phyloP scores from a whole-genome alignment of 2,329 filamentous ascomycete species.

The Penicillium psychrosexuale region DNA sequence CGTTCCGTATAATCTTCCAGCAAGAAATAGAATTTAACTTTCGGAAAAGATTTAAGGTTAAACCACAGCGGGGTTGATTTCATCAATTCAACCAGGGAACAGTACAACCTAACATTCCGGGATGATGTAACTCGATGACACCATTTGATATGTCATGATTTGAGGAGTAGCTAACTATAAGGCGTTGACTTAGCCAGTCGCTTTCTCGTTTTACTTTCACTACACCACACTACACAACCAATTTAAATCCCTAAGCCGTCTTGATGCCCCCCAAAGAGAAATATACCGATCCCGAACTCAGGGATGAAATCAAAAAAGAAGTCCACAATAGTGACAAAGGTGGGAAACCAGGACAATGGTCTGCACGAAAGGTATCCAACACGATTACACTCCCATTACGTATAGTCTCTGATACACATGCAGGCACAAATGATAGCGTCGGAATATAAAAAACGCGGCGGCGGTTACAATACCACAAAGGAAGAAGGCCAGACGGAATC shows the following conservation, averaged over 20 bases:
- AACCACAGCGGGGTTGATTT: background rate
- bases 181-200: background rate
- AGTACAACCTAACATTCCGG: background rate
- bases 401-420: background rate
- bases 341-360: slow-evolving; percentile 50
- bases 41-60: background rate
- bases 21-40: background rate
- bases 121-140: background rate
- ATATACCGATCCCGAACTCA: slow-evolving; percentile 47
- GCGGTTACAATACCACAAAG: slow-evolving; percentile 47
- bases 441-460: slow-evolving; percentile 49
- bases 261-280: slow-evolving; percentile 50
- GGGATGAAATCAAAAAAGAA: slow-evolving; percentile 48
- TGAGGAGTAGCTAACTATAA: background rate
- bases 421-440: slow-evolving; percentile 48
- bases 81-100: background rate
- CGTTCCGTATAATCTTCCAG: too few relatives aligned
- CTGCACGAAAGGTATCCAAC: slow-evolving; percentile 43
- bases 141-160: background rate
- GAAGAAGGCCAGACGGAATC: slow-evolving; percentile 42
- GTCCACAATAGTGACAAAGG: slow-evolving; percentile 48
- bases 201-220: background rate
- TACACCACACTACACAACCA: background rate
- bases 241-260: background rate
- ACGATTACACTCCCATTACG: background rate